Evolutionary conservation across 1,139 yeast species (phyloP).

Genomic region (Meyerozyma guilliermondii): DNA sequence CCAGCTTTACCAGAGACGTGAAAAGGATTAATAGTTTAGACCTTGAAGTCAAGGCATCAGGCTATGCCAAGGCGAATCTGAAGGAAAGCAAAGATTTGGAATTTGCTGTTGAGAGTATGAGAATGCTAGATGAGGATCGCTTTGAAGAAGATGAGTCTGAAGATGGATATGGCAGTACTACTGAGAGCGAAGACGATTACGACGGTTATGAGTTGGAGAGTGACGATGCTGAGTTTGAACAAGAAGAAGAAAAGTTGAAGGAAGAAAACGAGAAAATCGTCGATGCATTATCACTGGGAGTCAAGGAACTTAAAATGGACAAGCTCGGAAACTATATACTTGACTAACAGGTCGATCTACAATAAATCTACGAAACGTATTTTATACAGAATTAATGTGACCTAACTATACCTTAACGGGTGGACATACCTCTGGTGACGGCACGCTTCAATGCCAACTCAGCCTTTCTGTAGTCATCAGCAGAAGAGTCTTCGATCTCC

Average conservation of each 20-base stretch:
- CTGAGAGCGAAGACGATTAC: slow-evolving; percentile 22
- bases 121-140: slow-evolving; percentile 32
- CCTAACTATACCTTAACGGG: slow-evolving; percentile 63
- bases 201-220: slow-evolving; percentile 24
- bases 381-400: slow-evolving; percentile 15
- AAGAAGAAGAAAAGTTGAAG: slow-evolving; percentile 30
- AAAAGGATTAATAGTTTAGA: slow-evolving; percentile 66
- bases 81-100: slow-evolving; percentile 60
- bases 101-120: slow-evolving; percentile 63
- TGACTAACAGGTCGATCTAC: slow-evolving; percentile 27
- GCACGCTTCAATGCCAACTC: slow-evolving; percentile 99
- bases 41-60: slow-evolving; percentile 84
- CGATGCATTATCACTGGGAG: slow-evolving; percentile 60
- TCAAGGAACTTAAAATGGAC: slow-evolving; percentile 64
- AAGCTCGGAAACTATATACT: slow-evolving; percentile 74
- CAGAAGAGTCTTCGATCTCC: slow-evolving; percentile 92
- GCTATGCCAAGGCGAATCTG: slow-evolving; percentile 68
- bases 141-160: slow-evolving; percentile 24
- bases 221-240: slow-evolving; percentile 27
- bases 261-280: slow-evolving; percentile 71
- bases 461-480: slow-evolving; percentile 98
- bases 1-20: slow-evolving; percentile 74
- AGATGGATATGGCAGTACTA: slow-evolving; percentile 13
- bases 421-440: slow-evolving; percentile 98
- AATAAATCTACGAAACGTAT: slow-evolving; percentile 2